Conservation (phyloP, 352 stramenopile genomes). For the Halophytophthora batemanensis region DNA sequence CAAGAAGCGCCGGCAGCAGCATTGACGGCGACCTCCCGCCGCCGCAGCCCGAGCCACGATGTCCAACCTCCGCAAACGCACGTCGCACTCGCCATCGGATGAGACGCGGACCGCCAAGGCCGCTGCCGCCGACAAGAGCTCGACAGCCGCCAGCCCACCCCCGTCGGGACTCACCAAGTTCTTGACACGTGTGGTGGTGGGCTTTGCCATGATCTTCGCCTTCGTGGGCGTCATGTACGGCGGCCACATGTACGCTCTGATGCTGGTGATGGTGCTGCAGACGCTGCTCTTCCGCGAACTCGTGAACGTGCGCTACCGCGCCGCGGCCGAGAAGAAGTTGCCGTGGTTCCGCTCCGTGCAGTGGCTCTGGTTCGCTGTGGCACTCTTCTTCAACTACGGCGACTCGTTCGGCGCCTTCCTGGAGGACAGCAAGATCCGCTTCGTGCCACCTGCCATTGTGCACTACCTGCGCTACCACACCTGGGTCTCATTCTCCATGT, state of each 20-base stretch:
- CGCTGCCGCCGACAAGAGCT: slow-evolving; percentile 9
- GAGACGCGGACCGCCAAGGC: slow-evolving; percentile 18
- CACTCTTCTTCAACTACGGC: slow-evolving; percentile 96
- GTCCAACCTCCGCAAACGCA: slow-evolving; percentile 45
- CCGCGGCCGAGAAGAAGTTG: slow-evolving; percentile 93
- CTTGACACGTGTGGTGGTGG: slow-evolving; percentile 68
- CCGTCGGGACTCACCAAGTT: slow-evolving; percentile 52
- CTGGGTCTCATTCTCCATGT: slow-evolving; percentile 93
- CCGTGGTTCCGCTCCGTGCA: slow-evolving; percentile 96
- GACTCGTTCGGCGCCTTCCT: slow-evolving; percentile 85
- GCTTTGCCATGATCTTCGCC: slow-evolving; percentile 70
- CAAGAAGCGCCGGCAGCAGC: neutral
- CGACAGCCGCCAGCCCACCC: slow-evolving; percentile 10
- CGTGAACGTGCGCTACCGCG: slow-evolving; percentile 97
- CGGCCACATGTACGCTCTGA: slow-evolving; percentile 79
- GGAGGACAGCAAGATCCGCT: slow-evolving; percentile 82
- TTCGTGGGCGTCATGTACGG: slow-evolving; percentile 77
- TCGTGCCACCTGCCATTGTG: slow-evolving; percentile 69
- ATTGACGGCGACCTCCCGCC: neutral
- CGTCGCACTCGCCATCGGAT: slow-evolving; percentile 20
- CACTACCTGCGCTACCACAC: slow-evolving; percentile 90
- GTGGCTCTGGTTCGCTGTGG: slow-evolving; percentile 97
- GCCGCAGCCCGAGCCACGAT: neutral
- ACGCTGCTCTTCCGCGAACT: slow-evolving; percentile 95
- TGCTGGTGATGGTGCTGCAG: slow-evolving; percentile 85